These are phyloP conservation scores for Penicillium sp. DNA, from an alignment of 2,329 filamentous ascomycete genomes.

Conservation along the genomic window DNA sequence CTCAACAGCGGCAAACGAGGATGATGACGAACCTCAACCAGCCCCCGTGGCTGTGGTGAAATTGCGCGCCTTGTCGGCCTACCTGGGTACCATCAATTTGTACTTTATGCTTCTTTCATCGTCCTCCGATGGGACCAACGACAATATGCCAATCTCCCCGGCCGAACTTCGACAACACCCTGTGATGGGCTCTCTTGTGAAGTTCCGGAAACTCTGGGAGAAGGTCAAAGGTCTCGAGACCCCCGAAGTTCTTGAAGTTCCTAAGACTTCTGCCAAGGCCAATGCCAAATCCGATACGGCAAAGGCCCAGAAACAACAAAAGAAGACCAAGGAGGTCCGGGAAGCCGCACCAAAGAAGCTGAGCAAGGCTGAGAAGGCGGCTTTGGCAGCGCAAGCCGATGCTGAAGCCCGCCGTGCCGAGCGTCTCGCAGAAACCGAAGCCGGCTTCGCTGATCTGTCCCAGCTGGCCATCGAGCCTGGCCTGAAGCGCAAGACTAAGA, in stretches of 20 bases:
- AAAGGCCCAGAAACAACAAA: conserved; percentile 27
- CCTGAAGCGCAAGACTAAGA: conserved; percentile 44
- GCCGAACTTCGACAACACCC: conserved; percentile 82
- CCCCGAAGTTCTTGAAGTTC: conserved; percentile 35
- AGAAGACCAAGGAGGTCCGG: conserved; percentile 37
- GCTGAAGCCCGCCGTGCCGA: conserved; percentile 52
- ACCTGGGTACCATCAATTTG: conserved; percentile 80
- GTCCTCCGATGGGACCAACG: conserved; percentile 54
- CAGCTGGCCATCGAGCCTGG: conserved; percentile 51
- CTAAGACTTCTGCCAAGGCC: conserved; percentile 21
- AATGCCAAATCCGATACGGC: conserved; percentile 4
- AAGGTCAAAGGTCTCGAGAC: conserved; percentile 63
- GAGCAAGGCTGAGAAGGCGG: conserved; percentile 48
- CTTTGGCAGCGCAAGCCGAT: conserved; percentile 52
- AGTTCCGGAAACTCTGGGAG: conserved; percentile 76
- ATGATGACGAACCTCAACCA: conserved; percentile 37
- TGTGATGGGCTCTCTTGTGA: conserved; percentile 79
- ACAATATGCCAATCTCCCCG: conserved; percentile 62
- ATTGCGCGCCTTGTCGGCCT: conserved; percentile 75
- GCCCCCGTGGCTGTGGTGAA: conserved; percentile 62
- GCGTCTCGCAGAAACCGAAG: conserved; percentile 56
- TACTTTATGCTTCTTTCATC: conserved; percentile 94
- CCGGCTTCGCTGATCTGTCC: conserved; percentile 69
- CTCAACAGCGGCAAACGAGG: conserved; percentile 36
- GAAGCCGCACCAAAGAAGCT: conserved; percentile 40